Conservation (phyloP, 129 eudicot genomes). For the Logfia minima region DNA sequence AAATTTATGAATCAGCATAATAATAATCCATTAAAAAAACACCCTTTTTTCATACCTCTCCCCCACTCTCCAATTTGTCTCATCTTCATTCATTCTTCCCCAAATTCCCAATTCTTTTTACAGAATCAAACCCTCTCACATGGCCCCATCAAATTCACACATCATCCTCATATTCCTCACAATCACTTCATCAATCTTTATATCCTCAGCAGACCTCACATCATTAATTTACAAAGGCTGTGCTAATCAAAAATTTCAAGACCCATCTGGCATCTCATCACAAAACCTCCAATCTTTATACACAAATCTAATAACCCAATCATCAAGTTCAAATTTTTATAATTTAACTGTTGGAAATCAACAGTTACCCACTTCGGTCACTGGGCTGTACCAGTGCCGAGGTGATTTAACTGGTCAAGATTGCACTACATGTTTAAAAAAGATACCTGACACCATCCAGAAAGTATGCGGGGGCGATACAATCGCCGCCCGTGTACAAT, state of each 20-base stretch:
- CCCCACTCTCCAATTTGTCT: conserved; percentile 6
- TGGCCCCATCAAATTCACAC: conserved; percentile 33
- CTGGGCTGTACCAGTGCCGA: conserved; percentile 79
- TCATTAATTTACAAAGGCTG: conserved; percentile 74
- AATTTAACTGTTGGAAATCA: conserved; percentile 47
- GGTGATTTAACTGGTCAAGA: conserved; percentile 55
- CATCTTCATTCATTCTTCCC: conserved; percentile 13
- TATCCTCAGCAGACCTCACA: conserved; percentile 34
- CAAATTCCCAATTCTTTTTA: conserved; percentile 2
- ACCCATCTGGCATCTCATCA: conserved; percentile 49
- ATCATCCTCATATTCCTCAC: conserved; percentile 24
- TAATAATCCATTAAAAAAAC: conserved; percentile 2
- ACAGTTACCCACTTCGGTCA: conserved; percentile 40
- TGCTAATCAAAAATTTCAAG: conserved; percentile 64
- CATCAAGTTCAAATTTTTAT: conserved; percentile 56
- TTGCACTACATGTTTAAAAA: conserved; percentile 57
- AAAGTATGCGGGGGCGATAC: conserved; percentile 63
- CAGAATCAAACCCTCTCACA: conserved; percentile 23
- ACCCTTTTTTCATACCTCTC: conserved; percentile 1
- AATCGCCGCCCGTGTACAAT: conserved; percentile 65
- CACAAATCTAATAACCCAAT: conserved; percentile 48
- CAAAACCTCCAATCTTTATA: conserved; percentile 52
- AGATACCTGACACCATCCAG: conserved; percentile 24
- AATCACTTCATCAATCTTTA: not conserved
- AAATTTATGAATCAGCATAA: conserved; percentile 12